Percentiles rank a stretch among this genome's conserved stretches.
phyloP scores from a whole-genome alignment of 1,284 basidiomycete species.

The Cryptococcus sp. region DNA sequence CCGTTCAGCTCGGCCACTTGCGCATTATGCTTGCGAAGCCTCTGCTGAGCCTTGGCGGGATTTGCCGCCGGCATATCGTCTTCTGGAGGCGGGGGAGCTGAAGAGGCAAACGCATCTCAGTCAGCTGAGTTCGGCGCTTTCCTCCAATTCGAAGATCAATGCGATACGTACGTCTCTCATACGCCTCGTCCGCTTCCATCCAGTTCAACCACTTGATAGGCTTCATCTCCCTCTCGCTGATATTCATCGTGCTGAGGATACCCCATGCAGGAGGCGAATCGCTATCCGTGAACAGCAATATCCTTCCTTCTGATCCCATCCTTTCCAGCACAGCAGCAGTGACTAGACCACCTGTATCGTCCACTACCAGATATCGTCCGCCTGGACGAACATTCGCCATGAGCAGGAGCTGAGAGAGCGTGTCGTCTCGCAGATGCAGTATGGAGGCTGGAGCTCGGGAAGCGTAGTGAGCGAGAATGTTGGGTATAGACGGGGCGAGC shows the following conservation, averaged over 20 bases:
- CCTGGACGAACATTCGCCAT: conserved; percentile 82
- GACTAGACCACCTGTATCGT: conserved; percentile 88
- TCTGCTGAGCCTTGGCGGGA: conserved; percentile 33
- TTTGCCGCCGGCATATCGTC: conserved; percentile 35
- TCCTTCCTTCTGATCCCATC: conserved; percentile 77
- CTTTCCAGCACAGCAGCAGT: conserved; percentile 82
- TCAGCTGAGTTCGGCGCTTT: background rate
- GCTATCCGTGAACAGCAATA: conserved; percentile 83
- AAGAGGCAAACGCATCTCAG: background rate
- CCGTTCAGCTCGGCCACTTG: conserved; percentile 58
- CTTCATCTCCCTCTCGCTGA: conserved; percentile 63
- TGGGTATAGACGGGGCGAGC: conserved; percentile 82
- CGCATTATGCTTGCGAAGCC: conserved; percentile 36
- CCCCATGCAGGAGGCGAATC: conserved; percentile 94
- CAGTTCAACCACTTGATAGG: conserved; percentile 79
- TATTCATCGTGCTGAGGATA: conserved; percentile 82
- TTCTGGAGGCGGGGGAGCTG: conserved; percentile 42
- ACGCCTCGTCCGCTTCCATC: conserved; percentile 81
- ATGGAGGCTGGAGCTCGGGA: conserved; percentile 75
- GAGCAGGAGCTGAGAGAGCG: conserved; percentile 82
- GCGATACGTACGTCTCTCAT: conserved; percentile 39
- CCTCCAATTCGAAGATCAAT: no score
- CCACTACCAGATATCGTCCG: conserved; percentile 83
- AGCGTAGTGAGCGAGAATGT: conserved; percentile 76
- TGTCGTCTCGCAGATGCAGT: conserved; percentile 82